phyloP scores from a whole-genome alignment of 2,329 filamentous ascomycete genomes.

The Cladosporium austrohemisphaericum region DNA sequence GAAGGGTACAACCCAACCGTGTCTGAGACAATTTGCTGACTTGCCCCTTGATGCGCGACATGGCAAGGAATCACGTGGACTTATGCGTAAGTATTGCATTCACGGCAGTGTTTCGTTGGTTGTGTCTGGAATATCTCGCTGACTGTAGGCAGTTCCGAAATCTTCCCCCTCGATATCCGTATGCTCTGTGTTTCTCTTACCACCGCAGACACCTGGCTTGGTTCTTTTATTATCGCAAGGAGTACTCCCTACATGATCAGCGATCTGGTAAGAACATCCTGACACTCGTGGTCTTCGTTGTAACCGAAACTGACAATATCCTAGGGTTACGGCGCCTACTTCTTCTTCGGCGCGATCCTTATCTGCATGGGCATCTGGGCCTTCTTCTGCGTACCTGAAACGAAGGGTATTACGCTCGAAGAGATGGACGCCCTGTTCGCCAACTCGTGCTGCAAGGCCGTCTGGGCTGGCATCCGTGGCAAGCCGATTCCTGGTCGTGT shows the following conservation, averaged over 20 bases:
- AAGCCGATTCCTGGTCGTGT: not conserved
- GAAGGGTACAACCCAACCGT: too few species aligned
- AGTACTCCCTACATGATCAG: conserved; percentile 38
- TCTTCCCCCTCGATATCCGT: conserved; percentile 43
- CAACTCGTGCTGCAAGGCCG: conserved; percentile 13
- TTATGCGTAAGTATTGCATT: too few species aligned
- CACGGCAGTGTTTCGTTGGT: too few species aligned
- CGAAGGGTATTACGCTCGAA: conserved; percentile 51
- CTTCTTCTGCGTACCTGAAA: conserved; percentile 66
- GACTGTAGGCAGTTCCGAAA: too few species aligned
- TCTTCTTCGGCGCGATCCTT: conserved; percentile 34
- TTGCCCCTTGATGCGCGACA: too few species aligned
- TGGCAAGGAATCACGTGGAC: conserved; percentile 37
- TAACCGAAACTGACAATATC: not conserved
- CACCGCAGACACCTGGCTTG: conserved; percentile 38
- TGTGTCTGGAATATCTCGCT: too few species aligned
- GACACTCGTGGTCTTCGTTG: too few species aligned
- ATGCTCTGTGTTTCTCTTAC: conserved; percentile 39
- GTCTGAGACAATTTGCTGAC: too few species aligned
- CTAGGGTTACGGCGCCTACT: conserved; percentile 34
- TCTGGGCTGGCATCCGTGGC: conserved; percentile 11
- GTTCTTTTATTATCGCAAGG: conserved; percentile 39
- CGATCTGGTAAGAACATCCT: not conserved
- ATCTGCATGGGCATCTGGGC: conserved; percentile 36
- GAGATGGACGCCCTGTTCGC: conserved; percentile 14